These are phyloP conservation scores for Gaertneriomyces semiglobifer DNA, from an alignment of 192 early-diverging fungal species.

Conservation along the genomic window DNA sequence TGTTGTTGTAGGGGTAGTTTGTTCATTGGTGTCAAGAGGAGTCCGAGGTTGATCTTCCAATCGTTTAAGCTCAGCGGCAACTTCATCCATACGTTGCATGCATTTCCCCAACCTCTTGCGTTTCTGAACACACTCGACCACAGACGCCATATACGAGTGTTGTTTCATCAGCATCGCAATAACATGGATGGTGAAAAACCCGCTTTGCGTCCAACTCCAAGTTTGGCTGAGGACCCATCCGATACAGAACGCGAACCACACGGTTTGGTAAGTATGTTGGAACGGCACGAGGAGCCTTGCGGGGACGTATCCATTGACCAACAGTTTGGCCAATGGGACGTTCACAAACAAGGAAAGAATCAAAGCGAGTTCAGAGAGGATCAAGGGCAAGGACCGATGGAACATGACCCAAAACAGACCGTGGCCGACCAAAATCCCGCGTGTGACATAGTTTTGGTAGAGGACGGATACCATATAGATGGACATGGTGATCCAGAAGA, in stretches of 20 bases:
- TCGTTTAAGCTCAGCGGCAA: slow-evolving; percentile 26
- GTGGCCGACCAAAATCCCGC: slow-evolving; percentile 51
- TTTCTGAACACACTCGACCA: slow-evolving; percentile 59
- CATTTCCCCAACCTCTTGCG: neutral
- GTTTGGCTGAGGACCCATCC: slow-evolving; percentile 42
- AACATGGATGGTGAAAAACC: slow-evolving; percentile 81
- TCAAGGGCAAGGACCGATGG: slow-evolving; percentile 60
- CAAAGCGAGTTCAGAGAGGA: slow-evolving; percentile 69
- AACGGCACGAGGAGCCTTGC: slow-evolving; percentile 43
- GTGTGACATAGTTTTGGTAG: slow-evolving; percentile 51
- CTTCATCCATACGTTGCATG: slow-evolving; percentile 23
- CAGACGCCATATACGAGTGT: slow-evolving; percentile 86
- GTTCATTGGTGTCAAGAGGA: too few species aligned
- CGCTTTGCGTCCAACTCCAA: slow-evolving; percentile 83
- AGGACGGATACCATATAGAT: slow-evolving; percentile 64
- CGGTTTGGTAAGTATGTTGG: slow-evolving; percentile 49
- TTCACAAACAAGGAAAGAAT: slow-evolving; percentile 61
- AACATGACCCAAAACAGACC: slow-evolving; percentile 53
- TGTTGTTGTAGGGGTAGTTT: too few species aligned
- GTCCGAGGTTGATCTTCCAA: slow-evolving; percentile 5
- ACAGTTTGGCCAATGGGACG: slow-evolving; percentile 58
- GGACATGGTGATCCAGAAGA: slow-evolving; percentile 81
- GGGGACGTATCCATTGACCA: slow-evolving; percentile 50
- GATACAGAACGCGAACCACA: slow-evolving; percentile 38
- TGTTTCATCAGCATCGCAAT: slow-evolving; percentile 95